Evolutionary conservation across 805 yeast genomes (phyloP).

Genomic region (Blastobotrys mokoenaii): DNA sequence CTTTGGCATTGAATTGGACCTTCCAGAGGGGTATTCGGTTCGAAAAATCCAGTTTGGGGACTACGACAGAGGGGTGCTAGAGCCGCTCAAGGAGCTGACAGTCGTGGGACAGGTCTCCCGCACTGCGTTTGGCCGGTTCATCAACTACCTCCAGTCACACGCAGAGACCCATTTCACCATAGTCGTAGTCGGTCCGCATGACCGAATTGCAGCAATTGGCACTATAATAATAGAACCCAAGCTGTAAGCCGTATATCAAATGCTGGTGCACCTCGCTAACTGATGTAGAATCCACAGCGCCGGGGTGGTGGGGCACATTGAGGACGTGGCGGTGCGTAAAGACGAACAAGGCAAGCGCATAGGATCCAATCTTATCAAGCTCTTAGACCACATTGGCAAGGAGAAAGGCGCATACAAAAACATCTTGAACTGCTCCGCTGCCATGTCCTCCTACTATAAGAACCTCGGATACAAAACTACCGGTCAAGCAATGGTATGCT

Average conservation of each 20-base stretch:
- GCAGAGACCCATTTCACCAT: conserved; percentile 5
- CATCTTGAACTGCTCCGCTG: conserved; percentile 15
- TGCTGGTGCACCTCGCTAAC: neutral
- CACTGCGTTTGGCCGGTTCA: conserved; percentile 8
- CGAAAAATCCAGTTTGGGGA: conserved; percentile 11
- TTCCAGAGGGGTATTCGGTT: conserved; percentile 11
- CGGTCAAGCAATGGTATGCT: conserved; percentile 16
- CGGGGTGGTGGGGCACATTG: conserved; percentile 18
- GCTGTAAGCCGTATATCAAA: neutral
- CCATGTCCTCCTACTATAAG: conserved; percentile 10
- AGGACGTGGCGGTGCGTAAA: conserved; percentile 13
- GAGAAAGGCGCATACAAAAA: conserved; percentile 15
- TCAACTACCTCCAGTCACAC: conserved; percentile 3
- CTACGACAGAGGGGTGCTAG: conserved; percentile 10
- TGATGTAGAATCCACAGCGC: conserved; percentile 10
- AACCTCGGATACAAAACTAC: conserved; percentile 9
- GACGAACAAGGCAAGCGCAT: conserved; percentile 14
- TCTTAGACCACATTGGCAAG: conserved; percentile 11
- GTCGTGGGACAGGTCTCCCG: conserved; percentile 10
- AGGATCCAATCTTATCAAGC: conserved; percentile 9
- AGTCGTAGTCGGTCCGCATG: conserved; percentile 8
- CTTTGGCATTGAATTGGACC: neutral
- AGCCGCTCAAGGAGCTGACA: conserved; percentile 13
- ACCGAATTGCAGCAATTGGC: conserved; percentile 13
- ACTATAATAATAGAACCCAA: conserved; percentile 14